Conservation (phyloP, 345 rosid species). For the Salix exigua region DNA sequence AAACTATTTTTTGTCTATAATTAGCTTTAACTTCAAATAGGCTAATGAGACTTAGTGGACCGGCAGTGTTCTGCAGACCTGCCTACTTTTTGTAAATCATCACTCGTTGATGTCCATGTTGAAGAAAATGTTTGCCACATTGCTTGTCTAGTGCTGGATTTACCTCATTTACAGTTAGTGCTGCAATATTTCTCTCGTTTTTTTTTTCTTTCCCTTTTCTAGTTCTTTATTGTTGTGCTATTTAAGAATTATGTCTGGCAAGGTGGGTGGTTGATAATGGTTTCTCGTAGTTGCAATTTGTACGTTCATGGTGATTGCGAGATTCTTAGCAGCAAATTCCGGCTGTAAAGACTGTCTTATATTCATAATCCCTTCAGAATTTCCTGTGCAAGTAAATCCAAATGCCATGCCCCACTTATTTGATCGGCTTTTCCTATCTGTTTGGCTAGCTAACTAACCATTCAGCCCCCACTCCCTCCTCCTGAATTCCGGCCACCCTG, state of each 20-base stretch:
- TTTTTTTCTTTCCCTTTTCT: not conserved
- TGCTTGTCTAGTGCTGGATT: not conserved
- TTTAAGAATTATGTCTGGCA: not conserved
- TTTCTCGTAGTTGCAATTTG: too few species aligned
- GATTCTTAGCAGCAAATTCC: too few species aligned
- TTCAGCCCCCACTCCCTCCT: not conserved
- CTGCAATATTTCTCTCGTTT: not conserved
- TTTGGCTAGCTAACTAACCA: not conserved
- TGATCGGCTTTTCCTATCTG: not conserved
- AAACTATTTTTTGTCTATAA: constrained; percentile 6
- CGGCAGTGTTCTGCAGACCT: not conserved
- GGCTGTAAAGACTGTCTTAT: too few species aligned
- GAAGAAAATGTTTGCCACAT: not conserved
- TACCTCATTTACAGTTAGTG: not conserved
- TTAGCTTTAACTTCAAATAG: not conserved
- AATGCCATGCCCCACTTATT: not conserved
- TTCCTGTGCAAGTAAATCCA: not conserved
- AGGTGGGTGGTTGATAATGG: too few species aligned
- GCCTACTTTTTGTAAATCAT: not conserved
- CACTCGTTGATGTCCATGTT: not conserved
- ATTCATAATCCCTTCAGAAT: not conserved
- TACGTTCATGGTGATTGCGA: too few species aligned
- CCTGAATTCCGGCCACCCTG: too few species aligned
- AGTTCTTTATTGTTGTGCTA: not conserved
- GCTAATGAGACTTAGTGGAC: not conserved